These are phyloP conservation scores for Ceratobasidium sp. DNA, from an alignment of 1,284 basidiomycete species.

Conservation along the genomic window DNA sequence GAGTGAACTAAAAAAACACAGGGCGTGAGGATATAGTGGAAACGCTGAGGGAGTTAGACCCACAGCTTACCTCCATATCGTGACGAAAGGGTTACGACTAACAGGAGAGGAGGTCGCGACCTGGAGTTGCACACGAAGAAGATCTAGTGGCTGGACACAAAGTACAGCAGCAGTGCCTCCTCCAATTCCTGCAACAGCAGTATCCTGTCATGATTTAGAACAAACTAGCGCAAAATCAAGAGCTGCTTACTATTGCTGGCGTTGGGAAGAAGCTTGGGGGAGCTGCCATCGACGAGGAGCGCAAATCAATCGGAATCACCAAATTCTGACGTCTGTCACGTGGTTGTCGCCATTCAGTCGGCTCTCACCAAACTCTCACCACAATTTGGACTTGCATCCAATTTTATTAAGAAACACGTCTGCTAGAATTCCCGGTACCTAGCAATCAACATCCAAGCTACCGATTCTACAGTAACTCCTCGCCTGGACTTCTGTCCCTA, in stretches of 20 bases:
- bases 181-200: conserved; percentile 92
- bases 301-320: too few relatives aligned
- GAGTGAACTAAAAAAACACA: conserved; percentile 62
- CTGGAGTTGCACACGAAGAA: conserved; percentile 96
- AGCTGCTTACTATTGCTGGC: conserved; percentile 71
- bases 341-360: too few relatives aligned
- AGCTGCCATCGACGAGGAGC: background rate
- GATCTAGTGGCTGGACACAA: conserved; percentile 97
- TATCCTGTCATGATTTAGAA: conserved; percentile 66
- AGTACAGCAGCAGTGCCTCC: conserved; percentile 93
- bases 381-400: too few relatives aligned
- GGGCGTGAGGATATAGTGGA: background rate
- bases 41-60: background rate
- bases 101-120: conserved; percentile 77
- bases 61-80: conserved; percentile 64
- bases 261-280: conserved; percentile 75
- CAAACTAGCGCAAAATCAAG: too few relatives aligned
- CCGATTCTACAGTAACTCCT: too few relatives aligned
- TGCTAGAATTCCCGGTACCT: too few relatives aligned
- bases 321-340: too few relatives aligned
- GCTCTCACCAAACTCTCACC: too few relatives aligned
- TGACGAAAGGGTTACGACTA: conserved; percentile 65
- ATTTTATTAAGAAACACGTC: too few relatives aligned
- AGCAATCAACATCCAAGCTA: too few relatives aligned
- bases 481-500: too few relatives aligned